Percentiles rank a stretch among this genome's conserved stretches.
phyloP scores from a whole-genome alignment of 106 monocot genomes.

The Dendrobium chrysotoxum region DNA sequence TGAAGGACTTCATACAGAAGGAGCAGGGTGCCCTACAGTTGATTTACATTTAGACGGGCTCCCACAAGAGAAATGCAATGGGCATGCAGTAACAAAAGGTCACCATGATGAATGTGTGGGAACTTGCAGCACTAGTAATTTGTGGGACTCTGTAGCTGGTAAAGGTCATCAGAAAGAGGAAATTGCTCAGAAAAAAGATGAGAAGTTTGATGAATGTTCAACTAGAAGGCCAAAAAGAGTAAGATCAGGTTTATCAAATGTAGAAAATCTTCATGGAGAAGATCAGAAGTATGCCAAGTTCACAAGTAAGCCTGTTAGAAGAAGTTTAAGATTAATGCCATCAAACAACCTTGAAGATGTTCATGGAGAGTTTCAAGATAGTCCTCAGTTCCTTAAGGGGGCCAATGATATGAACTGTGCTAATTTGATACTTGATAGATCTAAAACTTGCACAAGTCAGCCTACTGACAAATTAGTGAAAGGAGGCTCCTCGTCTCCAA shows the following conservation, averaged over 20 bases:
- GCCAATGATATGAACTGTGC: not conserved
- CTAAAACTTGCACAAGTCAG: not conserved
- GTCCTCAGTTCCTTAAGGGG: not conserved
- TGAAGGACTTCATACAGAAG: not conserved
- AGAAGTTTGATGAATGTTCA: not conserved
- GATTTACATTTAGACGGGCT: not conserved
- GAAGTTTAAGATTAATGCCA: not conserved
- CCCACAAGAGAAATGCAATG: not conserved
- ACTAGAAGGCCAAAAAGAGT: not conserved
- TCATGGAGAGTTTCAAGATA: not conserved
- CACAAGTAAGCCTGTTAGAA: conserved; percentile 3
- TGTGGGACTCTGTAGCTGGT: not conserved
- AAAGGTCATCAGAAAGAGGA: not conserved
- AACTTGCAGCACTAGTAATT: not conserved
- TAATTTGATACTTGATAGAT: not conserved
- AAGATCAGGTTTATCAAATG: not conserved
- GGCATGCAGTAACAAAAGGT: not conserved
- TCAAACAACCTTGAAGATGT: not conserved
- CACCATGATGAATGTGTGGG: not conserved
- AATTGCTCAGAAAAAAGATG: not conserved
- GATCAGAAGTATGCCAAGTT: not conserved
- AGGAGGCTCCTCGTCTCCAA: not conserved
- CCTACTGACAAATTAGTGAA: not conserved
- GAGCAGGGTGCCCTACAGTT: not conserved
- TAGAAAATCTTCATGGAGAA: not conserved